Evolutionary conservation across 1,284 basidiomycete species (phyloP).

Genomic region (Papiliotrema fonsecae): DNA sequence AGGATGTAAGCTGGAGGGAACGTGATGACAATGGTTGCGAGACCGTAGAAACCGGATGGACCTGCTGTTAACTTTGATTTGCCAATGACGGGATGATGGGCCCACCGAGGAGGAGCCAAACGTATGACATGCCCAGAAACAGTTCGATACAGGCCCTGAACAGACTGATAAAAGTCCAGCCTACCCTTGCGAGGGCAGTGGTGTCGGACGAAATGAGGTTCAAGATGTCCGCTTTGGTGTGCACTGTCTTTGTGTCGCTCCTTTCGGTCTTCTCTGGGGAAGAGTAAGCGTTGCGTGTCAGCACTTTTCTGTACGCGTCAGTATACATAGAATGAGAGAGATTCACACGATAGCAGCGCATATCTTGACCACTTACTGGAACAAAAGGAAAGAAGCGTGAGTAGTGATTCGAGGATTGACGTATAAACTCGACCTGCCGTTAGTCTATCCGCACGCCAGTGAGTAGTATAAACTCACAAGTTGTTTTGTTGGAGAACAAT

Average conservation of each 20-base stretch:
- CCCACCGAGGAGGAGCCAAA: conserved; percentile 72
- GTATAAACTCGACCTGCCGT: conserved; percentile 7
- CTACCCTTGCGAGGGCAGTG: conserved; percentile 12
- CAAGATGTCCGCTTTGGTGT: conserved; percentile 30
- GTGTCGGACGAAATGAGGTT: conserved; percentile 30
- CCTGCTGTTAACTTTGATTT: conserved; percentile 9
- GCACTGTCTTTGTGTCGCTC: conserved; percentile 9
- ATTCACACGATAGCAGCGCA: not conserved
- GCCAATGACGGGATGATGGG: conserved; percentile 42
- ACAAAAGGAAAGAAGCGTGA: conserved; percentile 17
- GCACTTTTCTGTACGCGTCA: conserved; percentile 31
- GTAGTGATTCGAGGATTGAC: conserved; percentile 17
- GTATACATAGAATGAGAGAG: conserved; percentile 10
- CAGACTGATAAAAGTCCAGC: conserved; percentile 16
- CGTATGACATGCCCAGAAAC: conserved; percentile 64
- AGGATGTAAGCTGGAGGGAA: conserved; percentile 81
- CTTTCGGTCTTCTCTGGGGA: conserved; percentile 8
- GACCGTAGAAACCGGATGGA: conserved; percentile 26
- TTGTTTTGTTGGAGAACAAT: conserved; percentile 11
- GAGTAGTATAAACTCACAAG: conserved; percentile 12
- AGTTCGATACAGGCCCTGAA: conserved; percentile 76
- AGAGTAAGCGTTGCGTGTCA: conserved; percentile 25
- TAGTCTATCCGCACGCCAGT: not conserved
- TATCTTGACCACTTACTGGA: no score
- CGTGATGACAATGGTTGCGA: conserved; percentile 31